Base-by-base conservation (phyloP, 108 stramenopile genomes). In the Nannochloropsis oceanica region DNA sequence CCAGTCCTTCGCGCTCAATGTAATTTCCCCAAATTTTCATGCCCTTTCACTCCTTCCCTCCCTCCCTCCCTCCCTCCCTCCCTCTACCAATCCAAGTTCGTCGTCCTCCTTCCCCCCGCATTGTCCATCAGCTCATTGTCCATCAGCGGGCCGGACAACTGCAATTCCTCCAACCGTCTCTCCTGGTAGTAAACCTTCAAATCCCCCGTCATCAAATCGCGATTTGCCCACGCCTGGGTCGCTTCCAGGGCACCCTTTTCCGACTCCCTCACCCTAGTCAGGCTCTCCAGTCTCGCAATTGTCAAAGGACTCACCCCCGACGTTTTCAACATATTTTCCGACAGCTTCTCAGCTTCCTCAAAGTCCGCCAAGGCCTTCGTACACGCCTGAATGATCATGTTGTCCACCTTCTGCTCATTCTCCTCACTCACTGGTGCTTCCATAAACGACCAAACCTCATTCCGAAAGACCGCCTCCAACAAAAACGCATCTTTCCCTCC, bases 361-460 rank as follows among this genome's bases (percentile, higher is more conserved):
- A 73, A 73, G n/a, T 73, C n/a, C 22, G 59, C 59, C 59, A 73
- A 73, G 5, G 9, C 59, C n/a, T 73, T 18, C n/a, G 59, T 73
- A 86, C 93, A 93, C 3, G 92, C 89, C 12, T 93, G 92, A 59
- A 89, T 90, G 26, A 96, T 89, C 12, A 90, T 84, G 25, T 88
- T 91, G 43, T 93, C 89, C 9, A 92, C 94, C 43, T 44, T 86
- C 81, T 92, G 80, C 89, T 96, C 96, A 86, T 96, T 95, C 7
- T 80, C 86, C 85, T 94, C 93, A 85, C 94, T 95, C 9, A 96
- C 95, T 0, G 96, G 96, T 27, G 91, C 81, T n/a, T 91, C 91
- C 94, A 96, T 95, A 92, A 94, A 94, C 26, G 91, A 93, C 96
- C 96, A 96, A 20, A 95, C 92, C 87, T 96, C 94, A 84, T 94